Conservation (phyloP, 768 basidiomycete genomes). For the Cantharellus anzutake region DNA sequence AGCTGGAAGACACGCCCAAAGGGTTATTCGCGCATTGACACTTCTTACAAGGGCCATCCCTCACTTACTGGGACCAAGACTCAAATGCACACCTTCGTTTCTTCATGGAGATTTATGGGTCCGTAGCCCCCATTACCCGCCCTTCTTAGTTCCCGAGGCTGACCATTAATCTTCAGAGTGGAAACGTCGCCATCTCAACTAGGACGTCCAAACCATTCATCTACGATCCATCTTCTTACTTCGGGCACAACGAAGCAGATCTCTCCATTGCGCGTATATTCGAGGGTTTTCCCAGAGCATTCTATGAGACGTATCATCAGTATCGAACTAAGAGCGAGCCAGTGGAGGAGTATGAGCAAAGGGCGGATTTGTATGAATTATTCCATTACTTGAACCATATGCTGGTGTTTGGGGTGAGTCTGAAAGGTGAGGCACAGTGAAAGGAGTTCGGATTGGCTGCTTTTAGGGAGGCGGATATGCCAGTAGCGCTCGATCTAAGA, state of each 20-base stretch:
- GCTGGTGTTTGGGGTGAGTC: slow-evolving; percentile 52
- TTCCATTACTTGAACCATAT: slow-evolving; percentile 77
- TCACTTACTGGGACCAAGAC: slow-evolving; percentile 32
- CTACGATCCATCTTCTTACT: slow-evolving; percentile 59
- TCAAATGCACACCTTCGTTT: slow-evolving; percentile 44
- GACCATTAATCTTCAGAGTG: slow-evolving; percentile 28
- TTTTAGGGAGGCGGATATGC: no score
- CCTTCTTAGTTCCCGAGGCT: not conserved
- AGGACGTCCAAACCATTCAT: slow-evolving; percentile 25
- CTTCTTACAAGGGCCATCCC: slow-evolving; percentile 42
- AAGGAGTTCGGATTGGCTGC: no score
- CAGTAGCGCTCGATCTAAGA: no score
- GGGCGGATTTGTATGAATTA: slow-evolving; percentile 52
- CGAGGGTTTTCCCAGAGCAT: slow-evolving; percentile 46
- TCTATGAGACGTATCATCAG: slow-evolving; percentile 47
- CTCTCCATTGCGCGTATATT: slow-evolving; percentile 66
- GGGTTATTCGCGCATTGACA: not conserved
- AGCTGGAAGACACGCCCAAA: not conserved
- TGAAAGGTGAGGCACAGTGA: not conserved
- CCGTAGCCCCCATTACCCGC: slow-evolving; percentile 10
- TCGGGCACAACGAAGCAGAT: slow-evolving; percentile 66
- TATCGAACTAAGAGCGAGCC: slow-evolving; percentile 46
- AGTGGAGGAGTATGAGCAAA: slow-evolving; percentile 38
- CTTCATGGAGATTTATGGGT: slow-evolving; percentile 74
- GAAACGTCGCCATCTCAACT: slow-evolving; percentile 26